Conservation (phyloP, 2,329 filamentous ascomycete genomes). For the Neofusicoccum kwambonambiense region DNA sequence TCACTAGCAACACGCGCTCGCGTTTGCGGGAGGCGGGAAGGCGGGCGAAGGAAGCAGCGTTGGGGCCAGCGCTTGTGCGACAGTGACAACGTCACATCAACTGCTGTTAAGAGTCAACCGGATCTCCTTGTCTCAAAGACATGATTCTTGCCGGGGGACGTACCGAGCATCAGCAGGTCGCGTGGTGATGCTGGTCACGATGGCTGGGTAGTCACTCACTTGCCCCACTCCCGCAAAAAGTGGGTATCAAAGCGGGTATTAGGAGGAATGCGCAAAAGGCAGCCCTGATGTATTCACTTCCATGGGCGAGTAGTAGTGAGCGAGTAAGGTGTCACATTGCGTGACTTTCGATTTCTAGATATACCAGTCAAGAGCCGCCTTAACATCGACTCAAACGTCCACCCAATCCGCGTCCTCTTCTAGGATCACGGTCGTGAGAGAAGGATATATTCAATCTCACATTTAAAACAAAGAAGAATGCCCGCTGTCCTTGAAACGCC, state of each 20-base stretch:
- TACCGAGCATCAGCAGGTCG: too few species aligned
- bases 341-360: neutral
- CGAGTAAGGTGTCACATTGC: neutral
- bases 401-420: neutral
- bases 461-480: neutral
- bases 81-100: neutral
- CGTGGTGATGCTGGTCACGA: too few species aligned
- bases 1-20: neutral
- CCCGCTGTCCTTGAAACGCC: constrained; percentile 1
- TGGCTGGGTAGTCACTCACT: too few species aligned
- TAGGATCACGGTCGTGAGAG: neutral
- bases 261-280: too few species aligned
- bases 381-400: neutral
- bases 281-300: too few species aligned
- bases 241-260: too few species aligned
- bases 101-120: too few species aligned
- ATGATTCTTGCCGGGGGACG: too few species aligned
- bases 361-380: neutral
- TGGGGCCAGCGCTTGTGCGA: neutral
- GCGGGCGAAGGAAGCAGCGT: neutral
- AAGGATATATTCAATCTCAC: neutral
- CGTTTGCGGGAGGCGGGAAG: neutral
- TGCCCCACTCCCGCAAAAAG: too few species aligned
- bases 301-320: neutral
- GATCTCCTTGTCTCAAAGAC: too few species aligned